Evolutionary conservation across 495 filamentous ascomycete genomes (phyloP), one percentile per base, ranked within the genome.

Genomic region (Pyrenopolyporus hunteri): DNA sequence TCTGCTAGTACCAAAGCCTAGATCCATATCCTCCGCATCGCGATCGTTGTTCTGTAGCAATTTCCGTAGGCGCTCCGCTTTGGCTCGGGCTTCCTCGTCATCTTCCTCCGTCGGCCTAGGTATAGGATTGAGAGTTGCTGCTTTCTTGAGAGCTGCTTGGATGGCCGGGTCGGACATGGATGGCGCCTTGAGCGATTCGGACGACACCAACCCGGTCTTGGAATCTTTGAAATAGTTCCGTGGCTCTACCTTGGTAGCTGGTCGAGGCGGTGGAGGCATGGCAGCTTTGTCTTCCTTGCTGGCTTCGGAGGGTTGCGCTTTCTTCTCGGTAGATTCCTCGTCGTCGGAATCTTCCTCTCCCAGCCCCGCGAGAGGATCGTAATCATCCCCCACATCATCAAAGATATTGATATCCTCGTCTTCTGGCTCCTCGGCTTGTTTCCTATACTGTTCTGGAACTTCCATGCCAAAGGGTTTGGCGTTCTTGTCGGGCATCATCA

Each of bases 1-100:
- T 17, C 92, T 83, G 61, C 87, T 92, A 11, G 87, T 88, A 5
- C 95, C 94, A 69, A 98, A 98, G 26, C 92, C 94, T 73, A 97
- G 79, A 65, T 98, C 94, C 77, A 98, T 83, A 74, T 98, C 94
- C 36, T 92, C 90, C 8, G 90, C 86, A 74, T 98, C 94, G 36
- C 93, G 83, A 59, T 89, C 89, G 36, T 87, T 83, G 37, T 86
- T 82, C 62, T 90, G 83, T 7, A 97, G 75, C 76, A 97, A 88
- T 56, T 85, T 86, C 68, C 84, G 86, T 14, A 87, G 85, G 19
- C 87, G 88, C 50, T 84, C 85, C 32, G 84, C 80, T 33, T 82
- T 82, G 2, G 80, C 81, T 29, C 72, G 69, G 8, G 64, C 62
- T 49, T 53, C 66, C 1, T 74, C 72, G 54, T 78, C 78, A 13